Evolutionary conservation across 169 alveolate genomes (phyloP), one percentile per base, ranked within the genome.

Genomic region (Toxoplasma gondii): DNA sequence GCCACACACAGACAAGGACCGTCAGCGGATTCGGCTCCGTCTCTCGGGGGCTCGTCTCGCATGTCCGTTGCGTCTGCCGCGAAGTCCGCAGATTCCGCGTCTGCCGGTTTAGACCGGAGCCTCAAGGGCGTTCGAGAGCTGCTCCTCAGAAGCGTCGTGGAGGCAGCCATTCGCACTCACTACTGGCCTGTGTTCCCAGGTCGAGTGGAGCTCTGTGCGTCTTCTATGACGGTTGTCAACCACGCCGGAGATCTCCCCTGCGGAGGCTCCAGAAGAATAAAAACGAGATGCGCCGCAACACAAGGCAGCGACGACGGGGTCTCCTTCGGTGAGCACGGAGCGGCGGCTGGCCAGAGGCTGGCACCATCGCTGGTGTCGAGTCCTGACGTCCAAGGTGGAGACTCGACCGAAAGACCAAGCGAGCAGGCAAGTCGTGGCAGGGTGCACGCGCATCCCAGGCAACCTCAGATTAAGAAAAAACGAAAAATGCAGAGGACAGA

Each of bases 151-250:
- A 80, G 92, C 88, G 88, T 84, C 22, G 92, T 80, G 38, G 95
- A 92, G 88, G 82, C 92, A 17, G 95, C 95, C 29, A 92, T 69
- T 38, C 53, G 82, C 78, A 88, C 41, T 70, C 92, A 64, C 88
- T 93, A 93, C 90, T 95, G 97, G 97, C 97, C 97, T 5, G 96
- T 95, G 17, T 95, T 95, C 86, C 94, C 95, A 2, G 97, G 97
- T 0, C 92, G 92, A 31, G 93, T 93, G 0, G 86, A 78, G 9
- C 86, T 78, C 49, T 36, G 49, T n/a, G n/a, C 44, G 12, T 12
- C 86, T n/a, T n/a, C 39, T 9, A 1, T 7, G 49, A 1, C 74
- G 24, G 4, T 64, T 64, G 24, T 27, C 74, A 64, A 27, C 7
- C 31, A 19, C 74, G 29, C 31, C 29, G 31, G 74, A 64, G 9